These are phyloP conservation scores for Pachyrhizus erosus DNA, from an alignment of 306 rosid species.

Conservation along the genomic window DNA sequence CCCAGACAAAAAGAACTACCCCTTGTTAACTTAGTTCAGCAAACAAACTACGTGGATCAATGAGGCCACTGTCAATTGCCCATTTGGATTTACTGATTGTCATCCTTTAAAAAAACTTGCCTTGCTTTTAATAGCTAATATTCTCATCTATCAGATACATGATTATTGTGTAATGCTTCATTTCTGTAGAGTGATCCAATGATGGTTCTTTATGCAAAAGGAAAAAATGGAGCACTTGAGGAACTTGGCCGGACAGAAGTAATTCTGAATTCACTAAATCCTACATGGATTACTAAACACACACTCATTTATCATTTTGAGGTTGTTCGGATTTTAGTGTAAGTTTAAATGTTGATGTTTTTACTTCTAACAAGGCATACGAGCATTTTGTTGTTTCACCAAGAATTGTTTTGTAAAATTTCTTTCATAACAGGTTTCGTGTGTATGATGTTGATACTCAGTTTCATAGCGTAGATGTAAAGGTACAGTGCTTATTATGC, in stretches of 20 bases:
- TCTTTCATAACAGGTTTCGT: slow-evolving; percentile 73
- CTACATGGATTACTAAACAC: slow-evolving; percentile 84
- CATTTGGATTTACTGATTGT: slow-evolving; percentile 11
- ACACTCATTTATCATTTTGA: slow-evolving; percentile 79
- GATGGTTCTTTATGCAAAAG: slow-evolving; percentile 75
- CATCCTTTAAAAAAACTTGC: neutral
- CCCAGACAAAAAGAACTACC: slow-evolving; percentile 15
- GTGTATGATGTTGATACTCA: slow-evolving; percentile 90
- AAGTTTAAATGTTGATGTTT: slow-evolving; percentile 62
- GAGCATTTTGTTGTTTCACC: slow-evolving; percentile 47
- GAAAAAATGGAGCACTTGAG: slow-evolving; percentile 79
- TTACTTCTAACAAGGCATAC: slow-evolving; percentile 37
- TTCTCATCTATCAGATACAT: slow-evolving; percentile 29
- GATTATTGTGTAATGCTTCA: slow-evolving; percentile 33
- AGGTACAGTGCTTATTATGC: slow-evolving; percentile 60
- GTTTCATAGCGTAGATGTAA: slow-evolving; percentile 77
- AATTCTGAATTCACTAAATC: slow-evolving; percentile 79
- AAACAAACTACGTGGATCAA: slow-evolving; percentile 15
- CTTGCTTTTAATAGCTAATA: slow-evolving; percentile 20
- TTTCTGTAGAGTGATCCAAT: slow-evolving; percentile 90
- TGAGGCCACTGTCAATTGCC: neutral
- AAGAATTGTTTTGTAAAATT: slow-evolving; percentile 41
- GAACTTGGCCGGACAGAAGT: slow-evolving; percentile 97
- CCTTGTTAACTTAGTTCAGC: slow-evolving; percentile 36
- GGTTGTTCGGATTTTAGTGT: slow-evolving; percentile 92